These are phyloP conservation scores for Pisolithus marmoratus DNA, from an alignment of 768 basidiomycete species.

Conservation along the genomic window DNA sequence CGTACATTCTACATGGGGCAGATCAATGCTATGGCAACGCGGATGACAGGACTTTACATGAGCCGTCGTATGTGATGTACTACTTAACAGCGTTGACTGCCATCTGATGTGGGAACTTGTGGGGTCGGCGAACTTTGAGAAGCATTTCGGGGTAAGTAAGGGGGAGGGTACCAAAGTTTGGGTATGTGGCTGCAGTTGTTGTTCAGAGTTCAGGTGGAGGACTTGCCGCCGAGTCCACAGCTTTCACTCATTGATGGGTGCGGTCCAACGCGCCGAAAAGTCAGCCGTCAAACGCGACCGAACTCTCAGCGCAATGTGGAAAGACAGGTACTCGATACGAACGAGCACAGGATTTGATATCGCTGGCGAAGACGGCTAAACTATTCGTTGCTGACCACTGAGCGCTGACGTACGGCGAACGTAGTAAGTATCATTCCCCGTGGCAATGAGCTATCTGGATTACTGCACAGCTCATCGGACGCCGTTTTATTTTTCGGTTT, in stretches of 20 bases:
- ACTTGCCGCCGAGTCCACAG: too few species aligned
- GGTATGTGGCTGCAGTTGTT: too few species aligned
- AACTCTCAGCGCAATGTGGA: too few species aligned
- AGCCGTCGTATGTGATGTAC: neutral
- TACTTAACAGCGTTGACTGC: too few species aligned
- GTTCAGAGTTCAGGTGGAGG: too few species aligned
- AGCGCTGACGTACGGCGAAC: neutral
- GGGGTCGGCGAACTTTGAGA: neutral
- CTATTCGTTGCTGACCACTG: neutral
- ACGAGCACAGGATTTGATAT: neutral
- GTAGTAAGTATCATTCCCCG: neutral
- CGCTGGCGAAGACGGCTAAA: neutral
- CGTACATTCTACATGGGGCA: neutral
- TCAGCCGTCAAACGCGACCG: too few species aligned
- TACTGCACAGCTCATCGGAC: neutral
- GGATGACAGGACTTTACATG: neutral
- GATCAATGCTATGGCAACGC: neutral
- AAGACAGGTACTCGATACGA: too few species aligned
- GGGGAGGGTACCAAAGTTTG: neutral
- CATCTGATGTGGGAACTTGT: too few species aligned
- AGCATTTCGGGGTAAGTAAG: neutral
- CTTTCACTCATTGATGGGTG: too few species aligned
- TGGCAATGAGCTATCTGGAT: neutral
- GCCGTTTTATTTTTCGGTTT: neutral
- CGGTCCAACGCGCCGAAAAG: too few species aligned